Evolutionary conservation across 2,329 filamentous ascomycete genomes (phyloP), one percentile per base, ranked within the genome.

Genomic region (Fonsecaea monophora): DNA sequence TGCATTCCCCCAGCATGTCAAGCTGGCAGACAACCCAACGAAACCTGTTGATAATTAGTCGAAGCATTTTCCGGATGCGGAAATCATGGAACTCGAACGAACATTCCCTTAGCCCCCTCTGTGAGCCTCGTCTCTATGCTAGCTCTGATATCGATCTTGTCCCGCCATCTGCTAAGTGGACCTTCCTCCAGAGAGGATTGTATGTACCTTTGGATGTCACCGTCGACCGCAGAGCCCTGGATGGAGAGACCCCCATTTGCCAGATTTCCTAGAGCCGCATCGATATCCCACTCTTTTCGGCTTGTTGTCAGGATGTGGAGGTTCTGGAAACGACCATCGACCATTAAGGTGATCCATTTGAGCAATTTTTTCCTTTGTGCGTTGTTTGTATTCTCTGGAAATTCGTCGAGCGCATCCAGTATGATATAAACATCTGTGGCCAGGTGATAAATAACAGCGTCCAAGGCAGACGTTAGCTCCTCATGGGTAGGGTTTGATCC

Each of bases 1-100:
- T 35, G 60, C 72, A 74, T 4, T 65, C 64, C 48, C 70, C 50
- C n/a, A 76, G 62, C 18, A 63, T 62, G 35, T 73, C 71, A 40
- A 76, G 67, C 50, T 75, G 73, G 50, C 74, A 75, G 56, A 65
- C 62, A 12, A 71, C 73, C 74, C 72, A 75, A 9, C 72, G 67
- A 66, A 76, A 75, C 73, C 72, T 75, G 53, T 18, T 34, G 25
- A 13, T 30, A 13, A 35, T 30, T 66, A 42, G 63, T 40, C 32
- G 32, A 7, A 30, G 3, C 15, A 18, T 42, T 13, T 37, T 30
- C 9, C 13, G 40, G n/a, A 37, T 37, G 2, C 10, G 4, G 4
- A 37, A 5, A 37, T 42, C 3, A 18, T 13, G 35, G 35, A 55
- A 64, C n/a, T 9, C 18, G 1, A 55, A 21, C 35, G 38, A 34